Base-by-base conservation (phyloP, 129 eudicot genomes). In the Flaveria bidentis region DNA sequence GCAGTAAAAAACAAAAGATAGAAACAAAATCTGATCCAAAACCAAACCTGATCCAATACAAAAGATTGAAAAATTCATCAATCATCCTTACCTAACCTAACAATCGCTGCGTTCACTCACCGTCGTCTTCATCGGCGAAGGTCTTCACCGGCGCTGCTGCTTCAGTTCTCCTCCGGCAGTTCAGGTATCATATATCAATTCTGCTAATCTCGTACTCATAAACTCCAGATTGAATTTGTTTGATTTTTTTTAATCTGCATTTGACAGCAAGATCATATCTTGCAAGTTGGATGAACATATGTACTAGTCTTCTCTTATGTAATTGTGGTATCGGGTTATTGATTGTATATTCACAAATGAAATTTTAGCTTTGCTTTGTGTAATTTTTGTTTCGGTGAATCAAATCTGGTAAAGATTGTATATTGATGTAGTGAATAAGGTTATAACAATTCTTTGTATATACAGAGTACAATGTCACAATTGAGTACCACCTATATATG, bases 1-100 rank as follows among this genome's bases (percentile, higher is more conserved):
- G n/a, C 22, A 6, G 30, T 20, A 57, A 20, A 57, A 60, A 23
- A 5, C 41, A 23, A 22, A 60, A 60, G 39, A 60, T 60, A 12
- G 16, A 60, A 23, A 61, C 67, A 61, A 61, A 61, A 61, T 61
- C 67, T 61, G 17, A 61, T 61, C 67, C 13, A 11, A 61, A 61
- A 23, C 39, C 6, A 52, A 49, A 44, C 12, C 47, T 44, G 60
- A 53, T 53, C 25, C 8, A 0, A 53, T 2, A 20, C 25, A n/a
- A 20, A 47, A 49, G 17, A 49, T 49, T 11, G 53, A 49, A 49
- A 12, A 4, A 0, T 4, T 51, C 57, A 52, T 52, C 58, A 52
- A 4, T 52, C 66, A 60, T 20, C n/a, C 39, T 4, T 13, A 61
- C 41, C 67, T 25, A 61, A 26, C 9, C 67, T 57, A 57, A 22